phyloP scores from a whole-genome alignment of 1,284 basidiomycete genomes.

The Cryptococcus hybrid region DNA sequence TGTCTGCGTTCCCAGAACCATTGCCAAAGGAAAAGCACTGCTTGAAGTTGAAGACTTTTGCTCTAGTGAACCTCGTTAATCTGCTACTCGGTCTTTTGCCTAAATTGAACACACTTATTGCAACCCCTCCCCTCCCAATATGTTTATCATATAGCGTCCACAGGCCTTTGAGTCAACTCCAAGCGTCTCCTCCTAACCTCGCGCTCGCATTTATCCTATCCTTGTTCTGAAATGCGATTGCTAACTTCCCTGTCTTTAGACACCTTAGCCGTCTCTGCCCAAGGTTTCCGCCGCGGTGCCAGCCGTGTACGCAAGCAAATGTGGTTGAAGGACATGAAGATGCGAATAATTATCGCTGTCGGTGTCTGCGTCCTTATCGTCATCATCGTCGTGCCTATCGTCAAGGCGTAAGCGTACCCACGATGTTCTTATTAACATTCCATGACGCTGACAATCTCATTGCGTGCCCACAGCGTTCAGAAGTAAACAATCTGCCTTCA shows the following conservation, averaged over 20 bases:
- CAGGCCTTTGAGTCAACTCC: no score
- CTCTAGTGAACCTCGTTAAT: no score
- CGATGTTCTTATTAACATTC: not conserved
- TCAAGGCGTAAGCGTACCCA: slow-evolving; percentile 60
- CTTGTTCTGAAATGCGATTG: not conserved
- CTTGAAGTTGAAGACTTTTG: no score
- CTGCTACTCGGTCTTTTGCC: no score
- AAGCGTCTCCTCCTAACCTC: no score
- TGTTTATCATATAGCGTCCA: no score
- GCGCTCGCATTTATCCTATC: no score
- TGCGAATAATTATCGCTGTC: slow-evolving; percentile 63
- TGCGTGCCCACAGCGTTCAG: not conserved
- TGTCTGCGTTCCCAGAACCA: not conserved
- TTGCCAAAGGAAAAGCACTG: no score
- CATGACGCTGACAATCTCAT: not conserved
- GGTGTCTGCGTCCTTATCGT: slow-evolving; percentile 84
- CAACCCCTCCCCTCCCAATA: no score
- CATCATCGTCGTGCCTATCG: slow-evolving; percentile 89
- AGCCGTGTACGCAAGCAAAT: slow-evolving; percentile 97
- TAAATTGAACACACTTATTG: no score
- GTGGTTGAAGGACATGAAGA: slow-evolving; percentile 94
- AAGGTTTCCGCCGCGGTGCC: slow-evolving; percentile 95
- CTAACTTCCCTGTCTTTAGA: slow-evolving; percentile 57
- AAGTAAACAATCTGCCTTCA: not conserved
- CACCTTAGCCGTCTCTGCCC: slow-evolving; percentile 96